Base-by-base conservation (phyloP, 805 yeast genomes). In the Pichia pseudocactophila region DNA sequence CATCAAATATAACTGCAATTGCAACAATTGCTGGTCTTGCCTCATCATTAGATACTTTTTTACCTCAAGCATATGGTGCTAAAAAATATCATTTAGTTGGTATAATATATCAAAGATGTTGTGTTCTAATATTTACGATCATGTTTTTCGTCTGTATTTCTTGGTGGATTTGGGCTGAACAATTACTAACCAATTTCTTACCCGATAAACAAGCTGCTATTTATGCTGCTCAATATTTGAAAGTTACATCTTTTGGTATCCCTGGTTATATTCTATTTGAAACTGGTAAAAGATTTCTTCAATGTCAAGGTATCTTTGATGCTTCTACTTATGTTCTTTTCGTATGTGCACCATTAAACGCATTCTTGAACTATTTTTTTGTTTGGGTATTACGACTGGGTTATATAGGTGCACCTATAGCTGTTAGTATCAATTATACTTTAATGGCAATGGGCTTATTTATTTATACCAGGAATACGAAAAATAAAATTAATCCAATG, bases 11-110 rank as follows among this genome's bases (percentile, higher is more conserved):
- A 41, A 71, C 82, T 3, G 89, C 86, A 2, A 74, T 81, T 47
- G 83, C 87, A 30, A 71, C 82, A 10, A 78, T 83, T 50, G 83
- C 82, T 51, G 92, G 90, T 11, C 71, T 82, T 2, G 77, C 87
- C n/a, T 82, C 92, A 0, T 77, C 87, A 44, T 67, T 83, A 41
- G 90, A 82, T 53, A 83, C 90, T 0, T 67, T 83, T 30, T 76
- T 89, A 57, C 82, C 89, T 2, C 90, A 83, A 59, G 82, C 89
- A 1, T 82, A 68, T 54, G 90, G 92, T 17, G 74, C 85, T 25
- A 70, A 71, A 40, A 82, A 81, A 50, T 73, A 66, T 55, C 73
- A 71, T 49, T 53, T 71, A 44, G 90, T 83, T 17, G 92, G 92
- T 0, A 61, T 81, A 17, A 76, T 82, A 44, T 75, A 80, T 50